These are phyloP conservation scores for Nakaseomyces uthaithaninus DNA, from an alignment of 1,139 yeast genomes.

Conservation along the genomic window DNA sequence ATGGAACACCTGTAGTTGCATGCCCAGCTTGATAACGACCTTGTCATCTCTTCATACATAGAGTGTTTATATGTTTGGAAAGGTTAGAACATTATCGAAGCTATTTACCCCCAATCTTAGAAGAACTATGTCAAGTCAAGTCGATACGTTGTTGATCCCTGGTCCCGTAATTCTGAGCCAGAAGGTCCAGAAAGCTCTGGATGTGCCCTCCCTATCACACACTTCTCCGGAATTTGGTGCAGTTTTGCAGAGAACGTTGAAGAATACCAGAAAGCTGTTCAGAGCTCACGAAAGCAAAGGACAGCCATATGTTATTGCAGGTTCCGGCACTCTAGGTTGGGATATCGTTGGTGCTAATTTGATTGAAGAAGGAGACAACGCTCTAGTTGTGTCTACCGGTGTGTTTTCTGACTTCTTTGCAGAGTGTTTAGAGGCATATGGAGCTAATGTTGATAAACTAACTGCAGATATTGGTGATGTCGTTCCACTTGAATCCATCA, in stretches of 20 bases:
- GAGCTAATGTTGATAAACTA: constrained; percentile 52
- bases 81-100: not conserved
- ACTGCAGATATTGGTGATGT: constrained; percentile 69
- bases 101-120: not conserved
- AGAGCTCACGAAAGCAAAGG: constrained; percentile 44
- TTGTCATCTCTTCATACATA: not conserved
- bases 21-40: too few relatives aligned
- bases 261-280: constrained; percentile 65
- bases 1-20: too few relatives aligned
- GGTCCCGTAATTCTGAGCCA: constrained; percentile 91
- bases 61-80: not conserved
- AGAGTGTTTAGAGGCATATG: constrained; percentile 65
- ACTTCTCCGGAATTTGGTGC: constrained; percentile 80
- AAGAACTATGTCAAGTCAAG: constrained; percentile 8
- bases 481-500: constrained; percentile 49
- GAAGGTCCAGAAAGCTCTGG: constrained; percentile 71
- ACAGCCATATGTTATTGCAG: constrained; percentile 76
- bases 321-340: constrained; percentile 96
- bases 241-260: constrained; percentile 62
- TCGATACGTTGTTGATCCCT: constrained; percentile 58
- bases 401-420: constrained; percentile 85
- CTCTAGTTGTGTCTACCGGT: constrained; percentile 83
- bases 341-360: constrained; percentile 79
- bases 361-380: constrained; percentile 46
- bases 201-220: constrained; percentile 81